Evolutionary conservation across 1,284 basidiomycete species (phyloP).

Genomic region (Pseudozyma sp.): DNA sequence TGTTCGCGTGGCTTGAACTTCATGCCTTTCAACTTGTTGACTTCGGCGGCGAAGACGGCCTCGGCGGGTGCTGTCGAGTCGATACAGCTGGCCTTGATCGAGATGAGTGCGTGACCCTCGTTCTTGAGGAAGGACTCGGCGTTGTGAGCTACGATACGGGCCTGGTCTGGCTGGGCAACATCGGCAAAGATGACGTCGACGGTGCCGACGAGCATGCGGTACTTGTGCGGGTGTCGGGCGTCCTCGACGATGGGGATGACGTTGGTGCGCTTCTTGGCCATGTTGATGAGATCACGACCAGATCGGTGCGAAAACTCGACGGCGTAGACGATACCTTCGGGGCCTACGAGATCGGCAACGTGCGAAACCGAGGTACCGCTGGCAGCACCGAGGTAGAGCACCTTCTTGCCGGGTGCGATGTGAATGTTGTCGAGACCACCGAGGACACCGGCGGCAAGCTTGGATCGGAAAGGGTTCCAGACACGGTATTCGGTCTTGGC

Average conservation of each 20-base stretch:
- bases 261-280: constrained; percentile 99
- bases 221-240: constrained; percentile 80
- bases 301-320: constrained; percentile 98
- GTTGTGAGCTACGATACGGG: constrained; percentile 82
- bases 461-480: constrained; percentile 99
- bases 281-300: constrained; percentile 96
- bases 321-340: constrained; percentile 95
- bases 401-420: constrained; percentile 94
- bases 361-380: constrained; percentile 96
- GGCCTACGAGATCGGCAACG: constrained; percentile 97
- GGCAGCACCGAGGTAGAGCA: constrained; percentile 96
- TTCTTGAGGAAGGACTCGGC: constrained; percentile 97
- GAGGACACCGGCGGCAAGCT: constrained; percentile 95
- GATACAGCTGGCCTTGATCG: constrained; percentile 99
- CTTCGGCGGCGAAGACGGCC: constrained; percentile 88
- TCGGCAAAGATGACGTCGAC: constrained; percentile 80
- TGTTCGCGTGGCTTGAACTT: constrained; percentile 82
- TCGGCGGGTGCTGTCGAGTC: constrained; percentile 93
- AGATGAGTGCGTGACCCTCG: constrained; percentile 90
- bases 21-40: constrained; percentile 79
- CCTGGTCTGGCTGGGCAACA: constrained; percentile 98
- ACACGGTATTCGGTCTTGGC: constrained; percentile 94
- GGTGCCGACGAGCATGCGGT: constrained; percentile 66
- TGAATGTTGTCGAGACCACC: constrained; percentile 94
- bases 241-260: constrained; percentile 99